Base-by-base conservation (phyloP, 2,329 filamentous ascomycete genomes). In the Didymella exigua region DNA sequence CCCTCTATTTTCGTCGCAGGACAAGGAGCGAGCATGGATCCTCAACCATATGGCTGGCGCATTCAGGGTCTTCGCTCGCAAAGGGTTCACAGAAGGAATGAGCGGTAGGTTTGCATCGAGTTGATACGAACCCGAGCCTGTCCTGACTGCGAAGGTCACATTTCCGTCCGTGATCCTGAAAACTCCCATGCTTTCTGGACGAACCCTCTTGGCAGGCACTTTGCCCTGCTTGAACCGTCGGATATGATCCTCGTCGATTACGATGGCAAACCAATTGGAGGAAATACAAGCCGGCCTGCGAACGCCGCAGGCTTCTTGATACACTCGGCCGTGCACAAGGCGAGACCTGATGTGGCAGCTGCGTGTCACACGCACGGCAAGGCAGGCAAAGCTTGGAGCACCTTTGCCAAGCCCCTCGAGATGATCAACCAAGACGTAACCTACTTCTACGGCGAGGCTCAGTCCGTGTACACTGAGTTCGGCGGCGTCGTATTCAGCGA, bases 221-320 rank as follows among this genome's bases (percentile, higher is more conserved):
- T 89, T 66, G 86, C 81, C 4, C 74, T 87, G 56, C 77, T 90
- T 44, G 85, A 83, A 57, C 85, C 86, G 0, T 82, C 79, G 1
- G 87, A 90, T 67, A 86, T 90, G 82, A 83, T 90, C 42, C 81
- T 87, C 37, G 80, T 90, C 2, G 83, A 89, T 59, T 79, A 85
- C 48, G 72, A 81, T 10, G 88, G 87, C n/a, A 81, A 82, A 14
- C 80, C 87, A 9, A 81, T 89, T 5, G 86, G 85, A 14, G 87
- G 87, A 1, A 87, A 88, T 65, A 79, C 76, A 54, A 80, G 73
- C 13, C 78, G 82, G 27, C 83, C 87, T 2, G 82, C 82, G 41
- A 91, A 91, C 70, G 82, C 84, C 3, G 86, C 88, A 0, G 88
- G 88, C 5, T 90, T 88, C 68, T 76, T 86, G 58, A 91, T 91